Conservation (phyloP, 2,329 filamentous ascomycete species). For the Didymosphaeria variabile region DNA sequence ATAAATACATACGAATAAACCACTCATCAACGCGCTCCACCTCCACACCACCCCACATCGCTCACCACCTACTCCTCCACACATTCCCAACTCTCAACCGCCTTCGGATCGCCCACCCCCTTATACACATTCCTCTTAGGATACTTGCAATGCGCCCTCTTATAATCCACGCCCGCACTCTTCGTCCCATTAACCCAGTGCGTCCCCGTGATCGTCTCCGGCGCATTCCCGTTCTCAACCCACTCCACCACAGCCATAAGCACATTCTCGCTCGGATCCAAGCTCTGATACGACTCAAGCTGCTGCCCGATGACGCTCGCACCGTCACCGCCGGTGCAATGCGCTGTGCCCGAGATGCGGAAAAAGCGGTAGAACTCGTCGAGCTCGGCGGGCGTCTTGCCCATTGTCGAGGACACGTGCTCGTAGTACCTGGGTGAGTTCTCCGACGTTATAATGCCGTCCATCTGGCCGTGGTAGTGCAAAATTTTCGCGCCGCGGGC, state of each 20-base stretch:
- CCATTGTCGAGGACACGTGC: slow-evolving; percentile 57
- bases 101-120: slow-evolving; percentile 40
- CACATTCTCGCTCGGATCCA: slow-evolving; percentile 55
- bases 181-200: slow-evolving; percentile 42
- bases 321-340: slow-evolving; percentile 61
- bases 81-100: slow-evolving; percentile 46
- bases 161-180: slow-evolving; percentile 40
- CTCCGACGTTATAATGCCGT: slow-evolving; percentile 56
- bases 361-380: slow-evolving; percentile 62
- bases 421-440: slow-evolving; percentile 61
- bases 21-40: not conserved
- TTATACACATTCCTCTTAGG: slow-evolving; percentile 47
- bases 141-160: slow-evolving; percentile 50
- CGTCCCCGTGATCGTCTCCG: slow-evolving; percentile 49
- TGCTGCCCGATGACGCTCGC: slow-evolving; percentile 50
- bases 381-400: slow-evolving; percentile 39
- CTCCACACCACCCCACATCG: not conserved
- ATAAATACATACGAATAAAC: too few species aligned
- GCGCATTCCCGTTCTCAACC: slow-evolving; percentile 56
- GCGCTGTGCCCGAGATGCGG: slow-evolving; percentile 61
- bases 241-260: slow-evolving; percentile 59
- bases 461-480: slow-evolving; percentile 56
- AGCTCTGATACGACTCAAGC: slow-evolving; percentile 26
- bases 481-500: slow-evolving; percentile 57
- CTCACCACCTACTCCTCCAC: slow-evolving; percentile 17